phyloP scores from a whole-genome alignment of 2,329 filamentous ascomycete genomes.

The Ascochyta clinopodiicola region DNA sequence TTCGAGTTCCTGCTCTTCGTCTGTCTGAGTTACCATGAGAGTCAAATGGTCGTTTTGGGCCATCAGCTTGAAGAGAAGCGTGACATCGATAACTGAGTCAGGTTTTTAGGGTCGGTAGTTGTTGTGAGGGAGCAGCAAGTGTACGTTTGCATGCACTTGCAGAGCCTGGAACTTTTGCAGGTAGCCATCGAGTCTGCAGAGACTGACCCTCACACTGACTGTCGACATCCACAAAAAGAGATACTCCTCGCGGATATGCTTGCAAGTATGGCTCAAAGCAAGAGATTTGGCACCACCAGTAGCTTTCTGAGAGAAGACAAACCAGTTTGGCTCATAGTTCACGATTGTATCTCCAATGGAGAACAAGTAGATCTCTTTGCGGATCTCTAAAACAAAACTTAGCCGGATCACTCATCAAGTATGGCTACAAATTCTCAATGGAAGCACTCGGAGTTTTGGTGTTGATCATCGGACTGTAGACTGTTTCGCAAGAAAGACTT shows the following conservation, averaged over 20 bases:
- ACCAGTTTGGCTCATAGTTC: neutral
- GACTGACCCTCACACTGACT: neutral
- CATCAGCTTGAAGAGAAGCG: neutral
- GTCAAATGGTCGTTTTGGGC: neutral
- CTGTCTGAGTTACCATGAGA: neutral
- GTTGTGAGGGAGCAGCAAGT: too few relatives aligned
- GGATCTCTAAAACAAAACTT: neutral
- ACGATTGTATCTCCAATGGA: neutral
- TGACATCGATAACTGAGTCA: too few relatives aligned
- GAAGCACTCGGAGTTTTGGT: too few relatives aligned
- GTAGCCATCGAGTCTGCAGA: neutral
- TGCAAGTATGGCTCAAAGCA: neutral
- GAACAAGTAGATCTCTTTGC: neutral
- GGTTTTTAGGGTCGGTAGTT: too few relatives aligned
- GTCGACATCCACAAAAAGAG: neutral
- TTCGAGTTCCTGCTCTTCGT: neutral
- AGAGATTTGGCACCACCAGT: neutral
- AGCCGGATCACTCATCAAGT: neutral
- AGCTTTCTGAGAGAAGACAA: neutral
- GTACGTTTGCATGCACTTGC: too few relatives aligned
- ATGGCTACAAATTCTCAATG: neutral
- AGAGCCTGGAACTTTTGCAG: neutral
- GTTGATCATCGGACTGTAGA: neutral
- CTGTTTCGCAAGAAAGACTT: neutral
- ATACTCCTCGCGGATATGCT: neutral